Evolutionary conservation across 2,329 filamentous ascomycete genomes (phyloP), one percentile per base, ranked within the genome.

Genomic region (Aspergillus intermedius): DNA sequence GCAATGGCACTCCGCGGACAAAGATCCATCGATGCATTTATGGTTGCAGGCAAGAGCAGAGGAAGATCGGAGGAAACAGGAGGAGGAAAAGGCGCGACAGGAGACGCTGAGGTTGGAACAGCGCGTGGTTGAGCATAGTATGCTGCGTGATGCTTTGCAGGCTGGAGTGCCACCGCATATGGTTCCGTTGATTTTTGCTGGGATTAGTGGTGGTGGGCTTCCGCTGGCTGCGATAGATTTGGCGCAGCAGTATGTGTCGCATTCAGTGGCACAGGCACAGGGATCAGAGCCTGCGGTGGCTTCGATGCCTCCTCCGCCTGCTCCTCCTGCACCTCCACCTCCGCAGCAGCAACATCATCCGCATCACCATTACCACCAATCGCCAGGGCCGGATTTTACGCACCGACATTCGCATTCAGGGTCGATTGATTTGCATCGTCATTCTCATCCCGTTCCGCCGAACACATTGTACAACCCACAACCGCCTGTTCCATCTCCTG

Each of bases 131-230:
- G 87, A 90, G 67, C 80, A 85, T 61, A 82, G 82, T 42, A 89
- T 91, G 69, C 69, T 91, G 49, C 75, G 79, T 47, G 82, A 85
- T 19, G 86, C 85, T 2, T 66, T 90, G 46, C 75, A 77, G 47
- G 81, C 83, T 34, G 86, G 86, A 9, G 81, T 91, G 45, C 86
- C 87, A 8, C 85, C 86, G 10, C 77, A 83, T 32, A 81, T 90
- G 77, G 78, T 90, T 22, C 87, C 87, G 5, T 72, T 88, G 50
- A 82, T 91, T 21, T 89, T 91, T 66, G 80, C 83, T 10, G 83
- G 84, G 40, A 84, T 88, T 76, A 79, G 79, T 42, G 83, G 83
- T 35, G 82, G 81, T 32, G 60, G 75, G 47, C 66, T 85, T 23
- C 75, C 83, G 17, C 81, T 80, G 54, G 75, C 78, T 28, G 79